Percentiles rank a stretch among this genome's conserved stretches.
Conservation (phyloP, 1,284 basidiomycete species). For the Cryptococcus depauperatus region DNA sequence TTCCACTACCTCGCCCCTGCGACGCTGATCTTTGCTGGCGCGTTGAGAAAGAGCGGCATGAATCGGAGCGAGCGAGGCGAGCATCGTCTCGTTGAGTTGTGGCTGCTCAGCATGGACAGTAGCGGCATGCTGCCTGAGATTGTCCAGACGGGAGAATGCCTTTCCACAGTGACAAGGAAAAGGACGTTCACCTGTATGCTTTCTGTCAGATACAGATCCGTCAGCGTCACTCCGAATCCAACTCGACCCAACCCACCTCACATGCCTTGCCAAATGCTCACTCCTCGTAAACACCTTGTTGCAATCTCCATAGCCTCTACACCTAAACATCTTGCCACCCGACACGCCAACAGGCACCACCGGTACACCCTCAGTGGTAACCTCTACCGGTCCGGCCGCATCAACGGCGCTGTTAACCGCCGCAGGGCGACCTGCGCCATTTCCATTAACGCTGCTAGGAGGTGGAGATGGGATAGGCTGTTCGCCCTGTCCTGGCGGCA, state of each 20-base stretch:
- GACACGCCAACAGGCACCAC: slow-evolving; percentile 43
- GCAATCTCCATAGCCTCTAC: slow-evolving; percentile 88
- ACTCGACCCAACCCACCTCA: slow-evolving; percentile 54
- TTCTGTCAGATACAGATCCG: slow-evolving; percentile 51
- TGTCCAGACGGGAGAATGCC: slow-evolving; percentile 92
- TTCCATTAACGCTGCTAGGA: slow-evolving; percentile 15
- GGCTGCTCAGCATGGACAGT: slow-evolving; percentile 85
- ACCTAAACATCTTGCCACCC: slow-evolving; percentile 79
- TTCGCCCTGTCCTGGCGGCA: slow-evolving; percentile 14
- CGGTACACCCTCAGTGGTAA: slow-evolving; percentile 34
- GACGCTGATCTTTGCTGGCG: slow-evolving; percentile 44
- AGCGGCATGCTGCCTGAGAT: slow-evolving; percentile 90
- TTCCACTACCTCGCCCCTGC: slow-evolving; percentile 44
- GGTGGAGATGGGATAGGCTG: slow-evolving; percentile 16
- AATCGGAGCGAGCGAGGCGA: slow-evolving; percentile 75
- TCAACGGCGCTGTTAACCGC: slow-evolving; percentile 20
- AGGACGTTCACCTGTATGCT: slow-evolving; percentile 93
- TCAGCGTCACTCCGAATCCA: neutral
- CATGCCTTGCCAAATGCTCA: slow-evolving; percentile 91
- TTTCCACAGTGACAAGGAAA: slow-evolving; percentile 93
- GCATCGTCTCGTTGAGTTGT: slow-evolving; percentile 82
- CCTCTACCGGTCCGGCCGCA: slow-evolving; percentile 11
- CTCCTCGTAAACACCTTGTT: slow-evolving; percentile 91
- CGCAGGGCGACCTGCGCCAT: no score
- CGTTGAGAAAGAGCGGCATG: slow-evolving; percentile 62